Percentiles rank a stretch among this genome's conserved stretches.
phyloP scores from a whole-genome alignment of 2,329 filamentous ascomycete genomes.

The Coniochaeta pulveracea region DNA sequence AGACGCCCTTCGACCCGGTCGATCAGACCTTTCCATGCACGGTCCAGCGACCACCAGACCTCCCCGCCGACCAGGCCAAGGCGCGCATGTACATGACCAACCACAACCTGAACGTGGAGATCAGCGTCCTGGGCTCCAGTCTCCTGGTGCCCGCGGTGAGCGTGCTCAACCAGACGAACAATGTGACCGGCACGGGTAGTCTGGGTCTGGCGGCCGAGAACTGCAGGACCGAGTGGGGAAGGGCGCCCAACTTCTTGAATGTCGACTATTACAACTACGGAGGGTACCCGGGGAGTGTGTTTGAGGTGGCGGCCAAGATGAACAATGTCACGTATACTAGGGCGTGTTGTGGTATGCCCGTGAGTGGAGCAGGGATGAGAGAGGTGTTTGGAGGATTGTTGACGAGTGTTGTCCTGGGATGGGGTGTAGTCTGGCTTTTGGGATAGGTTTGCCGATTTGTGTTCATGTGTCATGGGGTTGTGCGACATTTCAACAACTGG shows the following conservation, averaged over 20 bases:
- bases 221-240: slow-evolving; percentile 51
- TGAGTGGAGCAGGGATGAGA: slow-evolving; percentile 38
- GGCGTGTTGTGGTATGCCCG: slow-evolving; percentile 40
- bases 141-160: slow-evolving; percentile 64
- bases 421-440: slow-evolving; percentile 8
- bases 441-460: slow-evolving; percentile 6
- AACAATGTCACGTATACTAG: slow-evolving; percentile 63
- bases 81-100: slow-evolving; percentile 72
- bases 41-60: slow-evolving; percentile 61
- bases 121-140: slow-evolving; percentile 51
- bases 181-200: slow-evolving; percentile 50
- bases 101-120: slow-evolving; percentile 78
- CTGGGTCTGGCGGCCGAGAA: slow-evolving; percentile 52
- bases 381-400: slow-evolving; percentile 6
- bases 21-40: slow-evolving; percentile 62
- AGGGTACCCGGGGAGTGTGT: slow-evolving; percentile 57
- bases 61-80: slow-evolving; percentile 39
- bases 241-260: slow-evolving; percentile 66
- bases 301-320: slow-evolving; percentile 56
- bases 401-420: slow-evolving; percentile 6
- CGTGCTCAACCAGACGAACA: slow-evolving; percentile 62
- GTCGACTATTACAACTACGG: slow-evolving; percentile 80
- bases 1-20: slow-evolving; percentile 72
- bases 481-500: no score
- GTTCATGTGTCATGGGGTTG: no score